Conservation (phyloP, 805 yeast genomes). For the Nakazawaea siamensis region DNA sequence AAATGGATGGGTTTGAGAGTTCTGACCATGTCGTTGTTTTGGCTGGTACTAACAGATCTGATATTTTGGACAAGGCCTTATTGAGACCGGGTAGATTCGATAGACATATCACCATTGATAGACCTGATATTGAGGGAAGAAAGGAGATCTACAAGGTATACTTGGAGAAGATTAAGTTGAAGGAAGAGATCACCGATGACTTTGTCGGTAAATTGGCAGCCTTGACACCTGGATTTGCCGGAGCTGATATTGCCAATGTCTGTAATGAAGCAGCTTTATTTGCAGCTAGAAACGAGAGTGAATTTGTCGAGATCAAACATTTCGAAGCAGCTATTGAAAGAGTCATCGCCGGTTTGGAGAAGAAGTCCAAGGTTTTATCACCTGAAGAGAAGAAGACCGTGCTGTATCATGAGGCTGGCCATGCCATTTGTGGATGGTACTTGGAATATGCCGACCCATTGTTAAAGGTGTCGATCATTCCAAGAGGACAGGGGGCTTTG, state of each 20-base stretch:
- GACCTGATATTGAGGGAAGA: conserved; percentile 93
- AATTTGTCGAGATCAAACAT: conserved; percentile 64
- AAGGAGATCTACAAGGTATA: conserved; percentile 89
- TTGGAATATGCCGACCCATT: conserved; percentile 87
- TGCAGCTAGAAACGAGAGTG: conserved; percentile 80
- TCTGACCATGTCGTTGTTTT: conserved; percentile 92
- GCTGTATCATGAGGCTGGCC: conserved; percentile 98
- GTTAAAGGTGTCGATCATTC: conserved; percentile 91
- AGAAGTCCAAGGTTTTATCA: conserved; percentile 74
- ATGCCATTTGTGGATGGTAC: conserved; percentile 97
- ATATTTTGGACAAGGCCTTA: conserved; percentile 85
- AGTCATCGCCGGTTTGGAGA: conserved; percentile 93
- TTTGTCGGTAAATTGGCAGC: conserved; percentile 89
- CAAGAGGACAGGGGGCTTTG: conserved; percentile 93
- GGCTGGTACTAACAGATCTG: conserved; percentile 97
- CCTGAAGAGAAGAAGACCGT: conserved; percentile 85
- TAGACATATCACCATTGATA: conserved; percentile 84
- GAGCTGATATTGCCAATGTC: conserved; percentile 97
- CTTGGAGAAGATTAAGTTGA: conserved; percentile 59
- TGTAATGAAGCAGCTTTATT: conserved; percentile 96
- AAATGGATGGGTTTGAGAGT: conserved; percentile 95
- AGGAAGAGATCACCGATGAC: conserved; percentile 33
- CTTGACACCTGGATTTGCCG: conserved; percentile 95
- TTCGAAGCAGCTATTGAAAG: conserved; percentile 97
- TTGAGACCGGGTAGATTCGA: conserved; percentile 98